These are phyloP conservation scores for Fusarium floridanum DNA, from an alignment of 2,329 filamentous ascomycete genomes.

Conservation along the genomic window DNA sequence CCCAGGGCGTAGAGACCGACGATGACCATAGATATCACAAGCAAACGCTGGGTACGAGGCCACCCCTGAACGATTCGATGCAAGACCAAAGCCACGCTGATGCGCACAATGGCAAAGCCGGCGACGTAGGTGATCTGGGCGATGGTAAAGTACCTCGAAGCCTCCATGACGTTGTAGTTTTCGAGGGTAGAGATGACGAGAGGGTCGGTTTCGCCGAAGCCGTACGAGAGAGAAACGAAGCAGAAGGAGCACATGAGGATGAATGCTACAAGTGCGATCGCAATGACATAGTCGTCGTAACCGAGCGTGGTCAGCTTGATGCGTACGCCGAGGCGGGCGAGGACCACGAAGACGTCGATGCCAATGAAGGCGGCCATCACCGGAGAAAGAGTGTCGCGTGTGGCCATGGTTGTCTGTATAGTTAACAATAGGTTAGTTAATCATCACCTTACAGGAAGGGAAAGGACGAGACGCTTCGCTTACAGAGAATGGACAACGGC, in stretches of 20 bases:
- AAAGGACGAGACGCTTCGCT: neutral
- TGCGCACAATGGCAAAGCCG: neutral
- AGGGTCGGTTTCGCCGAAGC: neutral
- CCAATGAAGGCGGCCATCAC: slow-evolving; percentile 22
- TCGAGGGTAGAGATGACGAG: neutral
- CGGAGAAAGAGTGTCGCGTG: slow-evolving; percentile 11
- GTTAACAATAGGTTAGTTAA: neutral
- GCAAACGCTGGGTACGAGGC: neutral
- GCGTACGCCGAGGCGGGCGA: slow-evolving; percentile 15
- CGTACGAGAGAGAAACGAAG: neutral
- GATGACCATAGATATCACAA: neutral
- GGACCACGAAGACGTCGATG: slow-evolving; percentile 15
- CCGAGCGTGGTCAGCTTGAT: slow-evolving; percentile 6
- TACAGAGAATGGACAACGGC: neutral
- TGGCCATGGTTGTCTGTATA: slow-evolving; percentile 5
- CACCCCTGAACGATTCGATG: neutral
- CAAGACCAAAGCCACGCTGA: neutral
- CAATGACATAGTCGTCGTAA: neutral
- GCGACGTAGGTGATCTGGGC: neutral
- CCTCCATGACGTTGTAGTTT: slow-evolving; percentile 6
- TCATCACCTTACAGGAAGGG: neutral
- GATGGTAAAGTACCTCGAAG: slow-evolving; percentile 2
- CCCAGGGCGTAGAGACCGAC: slow-evolving; percentile 4
- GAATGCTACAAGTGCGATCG: neutral
- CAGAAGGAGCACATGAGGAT: slow-evolving; percentile 4